Evolutionary conservation across 2,329 filamentous ascomycete species (phyloP), one percentile per base, ranked within the genome.

Genomic region (Microsporum canis): DNA sequence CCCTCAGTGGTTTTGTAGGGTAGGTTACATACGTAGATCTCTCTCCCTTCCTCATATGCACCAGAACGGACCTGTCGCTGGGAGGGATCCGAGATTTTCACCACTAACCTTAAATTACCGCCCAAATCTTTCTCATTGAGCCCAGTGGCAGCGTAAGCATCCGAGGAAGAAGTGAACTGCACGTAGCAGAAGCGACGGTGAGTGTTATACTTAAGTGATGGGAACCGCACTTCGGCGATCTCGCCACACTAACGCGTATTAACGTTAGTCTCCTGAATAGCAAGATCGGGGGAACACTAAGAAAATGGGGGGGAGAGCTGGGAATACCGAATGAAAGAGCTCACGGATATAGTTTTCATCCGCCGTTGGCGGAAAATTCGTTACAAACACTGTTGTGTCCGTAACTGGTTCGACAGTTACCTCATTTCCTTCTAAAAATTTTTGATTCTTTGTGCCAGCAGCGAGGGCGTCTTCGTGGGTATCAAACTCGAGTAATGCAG

Each of bases 121-220:
- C 87, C 87, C 0, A 95, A 74, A 27, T 85, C 71, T 61, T 81
- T 85, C 31, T 87, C 87, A 69, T 96, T 82, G 57, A 96, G 81
- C 62, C 83, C 76, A 0, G 86, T 87, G 0, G 91, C 91, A 57
- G 82, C 84, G 43, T 84, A 80, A 0, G 91, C 89, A 59, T 83
- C 82, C n/a, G 80, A 79, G 2, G 81, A 74, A 36, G 84, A 84
- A 56, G 85, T 81, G 71, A 96, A 96, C n/a, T 95, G 89, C 5
- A 96, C 81, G 72, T 99, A 99, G 77, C 91, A 96, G 76, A 99
- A 99, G 29, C 94, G 87, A 36, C 94, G 88, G 67, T 89, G 86
- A 1, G 87, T 86, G 69, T 96, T 92, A 73, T 82, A 91, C 71
- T 95, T 95, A 58, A 99, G 82, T 61, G 90, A 96, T 1, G 94